A percentile compares a stretch with the other conserved stretches of the same genome.
phyloP scores from a whole-genome alignment of 2,329 filamentous ascomycete species.

The Cephalotrichum gorgonifer region DNA sequence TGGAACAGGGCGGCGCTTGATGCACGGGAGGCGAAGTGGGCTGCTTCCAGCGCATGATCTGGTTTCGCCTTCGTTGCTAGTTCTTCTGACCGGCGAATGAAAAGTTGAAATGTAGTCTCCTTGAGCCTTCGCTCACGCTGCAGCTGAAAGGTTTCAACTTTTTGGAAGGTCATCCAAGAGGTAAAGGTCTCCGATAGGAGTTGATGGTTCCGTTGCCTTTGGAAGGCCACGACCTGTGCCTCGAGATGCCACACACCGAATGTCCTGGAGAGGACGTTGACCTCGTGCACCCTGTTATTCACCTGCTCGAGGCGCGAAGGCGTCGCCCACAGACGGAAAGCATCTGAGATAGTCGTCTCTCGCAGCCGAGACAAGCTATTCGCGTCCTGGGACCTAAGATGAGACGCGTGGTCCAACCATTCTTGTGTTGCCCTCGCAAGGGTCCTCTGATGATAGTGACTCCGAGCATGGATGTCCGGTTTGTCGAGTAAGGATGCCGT shows the following conservation, averaged over 20 bases:
- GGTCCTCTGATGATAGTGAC: not conserved
- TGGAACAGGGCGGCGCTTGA: not conserved
- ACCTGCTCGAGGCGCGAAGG: not conserved
- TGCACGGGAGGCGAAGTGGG: not conserved
- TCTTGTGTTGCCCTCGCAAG: not conserved
- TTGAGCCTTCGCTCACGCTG: not conserved
- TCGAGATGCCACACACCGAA: slow-evolving; percentile 22
- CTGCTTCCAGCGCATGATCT: not conserved
- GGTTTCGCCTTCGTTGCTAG: not conserved
- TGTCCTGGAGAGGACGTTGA: not conserved
- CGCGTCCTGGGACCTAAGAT: not conserved
- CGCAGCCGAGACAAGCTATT: not conserved
- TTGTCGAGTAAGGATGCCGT: not conserved
- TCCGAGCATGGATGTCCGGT: too few relatives aligned
- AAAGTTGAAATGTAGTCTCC: not conserved
- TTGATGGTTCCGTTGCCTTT: not conserved
- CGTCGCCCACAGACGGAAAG: not conserved
- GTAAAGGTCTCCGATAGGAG: not conserved
- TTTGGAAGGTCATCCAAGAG: slow-evolving; percentile 1
- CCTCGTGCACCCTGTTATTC: not conserved
- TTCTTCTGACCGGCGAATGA: not conserved
- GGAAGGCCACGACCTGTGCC: slow-evolving; percentile 21
- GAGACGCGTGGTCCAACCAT: not conserved
- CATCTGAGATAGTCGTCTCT: not conserved
- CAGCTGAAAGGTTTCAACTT: not conserved